These are phyloP conservation scores for Aspergillus wentii DNA, from an alignment of 495 filamentous ascomycete species.

Conservation along the genomic window DNA sequence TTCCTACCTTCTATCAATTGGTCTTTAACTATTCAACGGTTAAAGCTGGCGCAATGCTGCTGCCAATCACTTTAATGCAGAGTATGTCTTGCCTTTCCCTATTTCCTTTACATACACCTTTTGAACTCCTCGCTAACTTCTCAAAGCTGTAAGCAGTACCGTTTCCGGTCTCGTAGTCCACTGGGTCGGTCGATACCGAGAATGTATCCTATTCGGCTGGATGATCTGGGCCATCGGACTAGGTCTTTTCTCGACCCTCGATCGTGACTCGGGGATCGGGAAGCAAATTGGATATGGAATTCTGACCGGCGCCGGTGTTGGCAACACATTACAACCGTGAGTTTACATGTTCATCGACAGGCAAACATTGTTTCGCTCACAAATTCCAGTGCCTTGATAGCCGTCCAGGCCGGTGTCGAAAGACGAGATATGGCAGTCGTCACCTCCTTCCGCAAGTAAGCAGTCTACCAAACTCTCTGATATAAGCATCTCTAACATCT, in stretches of 20 bases:
- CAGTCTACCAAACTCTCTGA: no score
- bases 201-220: slow-evolving; percentile 49
- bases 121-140: background rate
- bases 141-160: slow-evolving; percentile 42
- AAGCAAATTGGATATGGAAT: slow-evolving; percentile 51
- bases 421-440: slow-evolving; percentile 52
- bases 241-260: slow-evolving; percentile 48
- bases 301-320: slow-evolving; percentile 48
- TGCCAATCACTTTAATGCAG: slow-evolving; percentile 50
- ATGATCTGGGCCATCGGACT: slow-evolving; percentile 48
- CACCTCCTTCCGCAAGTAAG: slow-evolving; percentile 49
- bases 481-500: no score
- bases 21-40: slow-evolving; percentile 48
- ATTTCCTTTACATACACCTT: background rate
- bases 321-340: slow-evolving; percentile 49
- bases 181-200: slow-evolving; percentile 49
- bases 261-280: slow-evolving; percentile 41
- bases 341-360: no score
- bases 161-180: slow-evolving; percentile 47
- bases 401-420: slow-evolving; percentile 48
- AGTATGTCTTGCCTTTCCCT: slow-evolving; percentile 21
- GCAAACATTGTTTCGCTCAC: slow-evolving; percentile 3
- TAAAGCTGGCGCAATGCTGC: slow-evolving; percentile 44
- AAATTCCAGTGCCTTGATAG: slow-evolving; percentile 33
- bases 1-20: slow-evolving; percentile 52